Conservation (phyloP, 331 rosid species). For the Malus hybrid region DNA sequence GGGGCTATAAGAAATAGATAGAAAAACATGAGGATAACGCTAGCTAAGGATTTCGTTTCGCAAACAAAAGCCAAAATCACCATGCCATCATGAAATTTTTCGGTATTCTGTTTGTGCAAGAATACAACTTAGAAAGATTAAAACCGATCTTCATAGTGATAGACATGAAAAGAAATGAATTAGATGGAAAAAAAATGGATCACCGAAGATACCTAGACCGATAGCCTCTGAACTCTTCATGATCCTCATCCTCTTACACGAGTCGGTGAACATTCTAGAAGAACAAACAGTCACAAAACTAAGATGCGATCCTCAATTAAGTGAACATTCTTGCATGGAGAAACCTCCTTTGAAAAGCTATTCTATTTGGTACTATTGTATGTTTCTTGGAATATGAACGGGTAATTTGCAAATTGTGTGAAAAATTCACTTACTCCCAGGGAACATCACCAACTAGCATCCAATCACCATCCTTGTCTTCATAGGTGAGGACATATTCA, state of each 20-base stretch:
- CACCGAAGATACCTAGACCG: slow-evolving; percentile 57
- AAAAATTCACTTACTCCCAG: slow-evolving; percentile 62
- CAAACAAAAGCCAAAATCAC: background rate
- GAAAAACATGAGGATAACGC: background rate
- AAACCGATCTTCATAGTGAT: too few species aligned
- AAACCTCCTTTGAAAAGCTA: background rate
- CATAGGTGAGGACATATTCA: slow-evolving; percentile 85
- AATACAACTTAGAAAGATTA: too few species aligned
- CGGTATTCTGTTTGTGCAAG: too few species aligned
- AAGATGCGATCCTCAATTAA: background rate
- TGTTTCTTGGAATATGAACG: background rate
- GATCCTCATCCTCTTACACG: slow-evolving; percentile 85
- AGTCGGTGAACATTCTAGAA: slow-evolving; percentile 70
- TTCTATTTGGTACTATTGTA: background rate
- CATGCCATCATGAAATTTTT: too few species aligned
- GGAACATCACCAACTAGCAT: slow-evolving; percentile 27
- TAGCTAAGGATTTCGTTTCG: background rate
- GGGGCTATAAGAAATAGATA: slow-evolving; percentile 56
- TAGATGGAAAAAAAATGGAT: too few species aligned
- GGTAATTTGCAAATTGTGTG: background rate
- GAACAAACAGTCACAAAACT: slow-evolving; percentile 11
- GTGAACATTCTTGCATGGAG: background rate
- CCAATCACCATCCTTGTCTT: slow-evolving; percentile 88
- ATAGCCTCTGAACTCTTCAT: slow-evolving; percentile 89
- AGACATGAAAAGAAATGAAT: too few species aligned